Conservation (phyloP, 805 yeast genomes). For the Maudiozyma saulgeensis region DNA sequence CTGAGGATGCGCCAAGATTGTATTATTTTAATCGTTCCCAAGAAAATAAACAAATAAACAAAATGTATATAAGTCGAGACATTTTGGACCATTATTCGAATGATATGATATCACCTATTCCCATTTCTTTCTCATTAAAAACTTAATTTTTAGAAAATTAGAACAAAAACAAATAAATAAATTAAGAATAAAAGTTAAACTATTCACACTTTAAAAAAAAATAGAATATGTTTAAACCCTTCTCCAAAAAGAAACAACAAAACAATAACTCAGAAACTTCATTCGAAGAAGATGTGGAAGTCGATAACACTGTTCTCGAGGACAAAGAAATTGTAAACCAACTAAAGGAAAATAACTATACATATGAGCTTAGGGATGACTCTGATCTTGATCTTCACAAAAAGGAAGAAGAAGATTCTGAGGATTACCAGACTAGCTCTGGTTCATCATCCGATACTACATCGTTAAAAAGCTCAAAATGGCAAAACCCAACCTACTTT, state of each 20-base stretch:
- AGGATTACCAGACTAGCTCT: background rate
- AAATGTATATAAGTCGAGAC: too few relatives aligned
- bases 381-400: background rate
- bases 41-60: too few relatives aligned
- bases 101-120: too few relatives aligned
- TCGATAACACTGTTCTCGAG: background rate
- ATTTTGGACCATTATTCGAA: too few relatives aligned
- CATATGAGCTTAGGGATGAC: background rate
- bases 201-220: too few relatives aligned
- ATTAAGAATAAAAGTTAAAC: background rate
- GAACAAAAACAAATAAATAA: too few relatives aligned
- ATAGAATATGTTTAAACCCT: background rate
- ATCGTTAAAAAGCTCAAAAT: background rate
- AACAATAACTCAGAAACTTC: background rate
- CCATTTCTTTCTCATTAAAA: too few relatives aligned
- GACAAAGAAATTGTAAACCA: background rate
- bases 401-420: background rate
- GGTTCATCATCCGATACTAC: background rate
- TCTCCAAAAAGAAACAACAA: background rate
- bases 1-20: too few relatives aligned
- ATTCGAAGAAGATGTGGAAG: background rate
- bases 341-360: background rate
- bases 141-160: too few relatives aligned
- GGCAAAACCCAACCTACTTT: conserved; percentile 18
- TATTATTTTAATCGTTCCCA: too few relatives aligned